These are phyloP conservation scores for Neostapfia colusana DNA, from an alignment of 176 grass and related monocot genomes.

Conservation along the genomic window DNA sequence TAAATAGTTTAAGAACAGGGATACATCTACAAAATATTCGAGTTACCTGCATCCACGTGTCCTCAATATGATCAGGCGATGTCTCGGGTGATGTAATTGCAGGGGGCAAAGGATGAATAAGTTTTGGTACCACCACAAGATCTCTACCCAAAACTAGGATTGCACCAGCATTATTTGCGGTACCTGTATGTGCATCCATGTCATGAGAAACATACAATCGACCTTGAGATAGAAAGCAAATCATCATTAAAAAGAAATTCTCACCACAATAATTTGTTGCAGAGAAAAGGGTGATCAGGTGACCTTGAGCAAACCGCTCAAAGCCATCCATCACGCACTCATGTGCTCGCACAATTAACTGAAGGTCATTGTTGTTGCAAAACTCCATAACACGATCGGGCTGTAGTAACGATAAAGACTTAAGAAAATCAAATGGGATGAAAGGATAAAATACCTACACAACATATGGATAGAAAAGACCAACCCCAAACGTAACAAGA, in stretches of 20 bases:
- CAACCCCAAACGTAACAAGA: slow-evolving; percentile 98
- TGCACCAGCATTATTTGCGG: slow-evolving; percentile 98
- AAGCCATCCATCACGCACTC: slow-evolving; percentile 99
- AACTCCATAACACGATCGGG: slow-evolving; percentile 99
- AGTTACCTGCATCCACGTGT: slow-evolving; percentile 99
- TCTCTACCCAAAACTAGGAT: slow-evolving; percentile 99
- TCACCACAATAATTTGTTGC: slow-evolving; percentile 99
- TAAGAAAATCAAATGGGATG: slow-evolving; percentile 21
- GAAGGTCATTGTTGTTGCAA: slow-evolving; percentile 98
- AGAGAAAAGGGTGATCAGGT: slow-evolving; percentile 98
- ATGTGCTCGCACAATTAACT: slow-evolving; percentile 95
- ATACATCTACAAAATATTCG: neutral
- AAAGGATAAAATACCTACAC: slow-evolving; percentile 17
- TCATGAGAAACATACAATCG: slow-evolving; percentile 15
- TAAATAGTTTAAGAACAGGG: slow-evolving; percentile 19
- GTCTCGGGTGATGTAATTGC: slow-evolving; percentile 87
- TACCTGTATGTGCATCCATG: slow-evolving; percentile 55
- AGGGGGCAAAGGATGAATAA: slow-evolving; percentile 98
- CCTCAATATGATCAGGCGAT: slow-evolving; percentile 89
- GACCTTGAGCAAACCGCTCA: slow-evolving; percentile 99
- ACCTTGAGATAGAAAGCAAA: slow-evolving; percentile 3
- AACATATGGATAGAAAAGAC: slow-evolving; percentile 31
- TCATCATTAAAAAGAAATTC: slow-evolving; percentile 9
- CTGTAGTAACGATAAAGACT: slow-evolving; percentile 53
- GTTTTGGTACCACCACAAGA: slow-evolving; percentile 96